Evolutionary conservation across 306 rosid species (phyloP).

Genomic region (Cucumis sativus): Cucumber_9930_V3 NC_026657.2:13879501-13880000

Average conservation of each 20-base stretch:
- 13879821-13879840: conserved; percentile 64
- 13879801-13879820: conserved; percentile 71
- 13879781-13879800: conserved; percentile 38
- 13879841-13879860: neutral
- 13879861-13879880: neutral
- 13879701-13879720: conserved; percentile 94
- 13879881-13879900: neutral
- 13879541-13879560: conserved; percentile 15
- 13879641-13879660: conserved; percentile 16
- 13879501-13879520: conserved; percentile 36
- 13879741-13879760: conserved; percentile 44
- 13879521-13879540: conserved; percentile 31
- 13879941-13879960: neutral
- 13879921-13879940: neutral
- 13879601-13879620: neutral
- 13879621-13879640: conserved; percentile 7
- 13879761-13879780: conserved; percentile 49
- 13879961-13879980: neutral
- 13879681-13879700: conserved; percentile 97
- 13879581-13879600: neutral
- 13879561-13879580: conserved; percentile 9
- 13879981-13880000: neutral
- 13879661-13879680: conserved; percentile 77
- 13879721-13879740: conserved; percentile 91
- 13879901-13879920: neutral